These are phyloP conservation scores for Phyllosticta citrichinensis DNA, from an alignment of 2,329 filamentous ascomycete genomes.

Conservation along the genomic window DNA sequence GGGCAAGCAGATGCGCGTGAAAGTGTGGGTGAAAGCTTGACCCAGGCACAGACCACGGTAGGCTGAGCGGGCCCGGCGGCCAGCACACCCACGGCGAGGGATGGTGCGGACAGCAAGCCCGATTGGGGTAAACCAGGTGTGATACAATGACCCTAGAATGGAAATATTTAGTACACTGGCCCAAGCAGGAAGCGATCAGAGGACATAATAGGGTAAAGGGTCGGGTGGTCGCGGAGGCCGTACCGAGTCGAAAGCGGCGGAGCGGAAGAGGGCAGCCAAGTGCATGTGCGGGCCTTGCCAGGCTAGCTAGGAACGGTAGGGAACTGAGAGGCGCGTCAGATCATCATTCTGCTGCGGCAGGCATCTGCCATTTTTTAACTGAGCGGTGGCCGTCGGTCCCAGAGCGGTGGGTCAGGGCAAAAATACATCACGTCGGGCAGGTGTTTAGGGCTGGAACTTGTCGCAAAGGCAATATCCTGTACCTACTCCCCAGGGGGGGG, in stretches of 20 bases:
- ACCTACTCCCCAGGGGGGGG: neutral
- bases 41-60: neutral
- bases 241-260: neutral
- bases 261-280: neutral
- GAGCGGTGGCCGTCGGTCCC: constrained; percentile 2
- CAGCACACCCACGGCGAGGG: neutral
- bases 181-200: neutral
- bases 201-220: neutral
- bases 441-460: constrained; percentile 7
- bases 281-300: neutral
- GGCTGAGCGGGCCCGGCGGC: neutral
- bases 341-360: constrained; percentile 10
- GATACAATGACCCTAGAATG: neutral
- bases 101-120: neutral
- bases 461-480: neutral
- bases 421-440: constrained; percentile 8
- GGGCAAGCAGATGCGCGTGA: constrained; percentile 7
- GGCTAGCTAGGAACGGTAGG: neutral
- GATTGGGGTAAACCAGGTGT: neutral
- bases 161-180: neutral
- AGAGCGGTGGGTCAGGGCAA: constrained; percentile 6
- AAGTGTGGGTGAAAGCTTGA: constrained; percentile 6
- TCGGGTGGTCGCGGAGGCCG: neutral
- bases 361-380: constrained; percentile 8
- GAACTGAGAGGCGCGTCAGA: constrained; percentile 5